Base-by-base conservation (phyloP, 2,329 filamentous ascomycete species). In the Coleophoma cylindrospora region DNA sequence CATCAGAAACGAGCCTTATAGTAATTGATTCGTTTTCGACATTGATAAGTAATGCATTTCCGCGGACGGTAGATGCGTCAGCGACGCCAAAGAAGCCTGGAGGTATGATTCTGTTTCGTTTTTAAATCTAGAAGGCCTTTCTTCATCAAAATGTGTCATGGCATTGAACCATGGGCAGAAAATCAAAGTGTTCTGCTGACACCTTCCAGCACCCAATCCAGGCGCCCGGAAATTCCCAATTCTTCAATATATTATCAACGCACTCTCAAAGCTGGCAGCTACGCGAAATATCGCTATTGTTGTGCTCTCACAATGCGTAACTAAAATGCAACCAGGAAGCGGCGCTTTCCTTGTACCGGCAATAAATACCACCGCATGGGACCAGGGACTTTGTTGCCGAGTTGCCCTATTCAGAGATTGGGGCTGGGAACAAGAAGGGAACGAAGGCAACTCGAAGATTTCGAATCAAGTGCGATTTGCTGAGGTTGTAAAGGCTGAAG, bases 391-490 rank as follows among this genome's bases (percentile, higher is more conserved):
- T 36, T 80, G 82, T 54, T 87, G 83, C 40, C 78, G 90, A 48
- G 66, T 96, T 53, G 85, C 86, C 21, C 68, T 96, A 34, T 95
- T 94, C 66, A 79, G 87, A 60, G 89, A 96, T 69, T 91, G 81
- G 79, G 77, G 74, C 54, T 80, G 75, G 69, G 68, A 70, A 47
- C 68, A 69, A 41, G 68, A 66, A 19, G 54, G 60, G 15, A 53
- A 55, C 36, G 66, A 73, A 73, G 55, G 65, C 75, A 45, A 76
- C 75, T 52, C 14, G 36, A 38, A 4, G 15, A 17, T 7, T 38
- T 38, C 11, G 13, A 3, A 75, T 82, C 74, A 76, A 57, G 67
- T 80, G 40, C 76, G 80, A 50, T 74, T 87, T 57, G 81, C 76
- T 11, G 83, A 83, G 45, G 69, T 89, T 11, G 77, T 87, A 61